Evolutionary conservation across 176 grass and related monocot genomes (phyloP), one percentile per base, ranked within the genome.

Genomic region (Phoenix dactylifera): DNA sequence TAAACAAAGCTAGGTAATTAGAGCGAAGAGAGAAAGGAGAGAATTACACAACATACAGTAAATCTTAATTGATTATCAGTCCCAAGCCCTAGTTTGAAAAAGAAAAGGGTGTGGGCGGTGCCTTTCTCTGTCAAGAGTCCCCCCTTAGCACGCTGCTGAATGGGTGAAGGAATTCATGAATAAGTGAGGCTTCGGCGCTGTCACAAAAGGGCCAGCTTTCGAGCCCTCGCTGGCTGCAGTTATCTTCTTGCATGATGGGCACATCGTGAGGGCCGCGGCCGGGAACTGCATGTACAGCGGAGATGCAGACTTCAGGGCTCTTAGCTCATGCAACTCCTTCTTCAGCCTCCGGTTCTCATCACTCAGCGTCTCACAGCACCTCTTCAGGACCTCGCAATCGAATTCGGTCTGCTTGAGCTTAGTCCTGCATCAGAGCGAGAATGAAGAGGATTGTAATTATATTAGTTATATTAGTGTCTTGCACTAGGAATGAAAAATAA

Each of bases 171-270:
- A 44, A 60, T 51, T 44, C 35, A 44, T 60, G 17, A 60, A 59
- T 22, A 51, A 60, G 48, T 51, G 55, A 51, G 57, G 23, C 24
- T 71, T 60, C 7, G 68, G 56, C 7, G 64, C 50, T 2, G 39
- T 7, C 44, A 51, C 49, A 15, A 17, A 56, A 55, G n/a, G 65
- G 5, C n/a, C 52, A 18, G n/a, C 53, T 15, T 48, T 49, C 9
- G 66, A 22, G 28, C 1, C 53, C n/a, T 22, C 66, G 3, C n/a
- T 14, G 16, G 3, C 55, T 22, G 26, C 1, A 12, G n/a, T 59
- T 26, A 73, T 63, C 15, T 50, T 55, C 51, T 73, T 63, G 59
- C 70, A 73, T 14, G 70, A 73, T 2, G 70, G 70, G 51, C 70
- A 73, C 59, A 73, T 48, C 15, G 44, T 55, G 15, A 73, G 59